A percentile compares a stretch with the other conserved stretches of the same genome.
phyloP scores from a whole-genome alignment of 1,284 basidiomycete genomes.

The Ustilago curta region DNA sequence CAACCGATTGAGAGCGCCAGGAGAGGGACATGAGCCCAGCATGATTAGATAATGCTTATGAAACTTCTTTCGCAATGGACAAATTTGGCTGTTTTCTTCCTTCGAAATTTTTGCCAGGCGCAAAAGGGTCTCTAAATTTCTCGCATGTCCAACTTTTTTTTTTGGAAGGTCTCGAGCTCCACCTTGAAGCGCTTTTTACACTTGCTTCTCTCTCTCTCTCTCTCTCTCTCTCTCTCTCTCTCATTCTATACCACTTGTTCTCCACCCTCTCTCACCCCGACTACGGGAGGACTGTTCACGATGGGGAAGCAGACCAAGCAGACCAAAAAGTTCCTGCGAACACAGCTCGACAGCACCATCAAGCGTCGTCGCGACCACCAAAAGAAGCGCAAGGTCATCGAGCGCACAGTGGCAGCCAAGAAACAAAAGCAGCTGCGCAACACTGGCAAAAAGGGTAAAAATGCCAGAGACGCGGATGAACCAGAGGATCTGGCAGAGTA shows the following conservation, averaged over 20 bases:
- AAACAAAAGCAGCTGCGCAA: conserved; percentile 48
- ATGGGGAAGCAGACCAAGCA: conserved; percentile 66
- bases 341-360: conserved; percentile 61
- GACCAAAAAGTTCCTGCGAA: conserved; percentile 66
- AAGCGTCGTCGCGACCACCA: conserved; percentile 60
- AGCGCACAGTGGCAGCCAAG: conserved; percentile 45
- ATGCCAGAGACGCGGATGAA: conserved; percentile 20
- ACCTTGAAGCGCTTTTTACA: background rate
- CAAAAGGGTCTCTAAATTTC: conserved; percentile 8
- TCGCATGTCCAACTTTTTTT: conserved; percentile 5
- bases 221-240: too few species aligned
- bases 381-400: conserved; percentile 61
- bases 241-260: background rate
- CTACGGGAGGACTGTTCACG: conserved; percentile 6
- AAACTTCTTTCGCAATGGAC: background rate
- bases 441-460: conserved; percentile 36
- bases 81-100: conserved; percentile 14
- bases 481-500: conserved; percentile 39
- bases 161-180: conserved; percentile 7
- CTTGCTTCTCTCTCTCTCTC: too few species aligned
- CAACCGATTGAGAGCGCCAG: background rate
- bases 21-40: too few species aligned
- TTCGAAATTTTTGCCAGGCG: conserved; percentile 20
- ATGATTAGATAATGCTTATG: background rate
- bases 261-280: background rate